Evolutionary conservation across 2,329 filamentous ascomycete genomes (phyloP).

Genomic region (Coniochaeta ligniaria): DNA sequence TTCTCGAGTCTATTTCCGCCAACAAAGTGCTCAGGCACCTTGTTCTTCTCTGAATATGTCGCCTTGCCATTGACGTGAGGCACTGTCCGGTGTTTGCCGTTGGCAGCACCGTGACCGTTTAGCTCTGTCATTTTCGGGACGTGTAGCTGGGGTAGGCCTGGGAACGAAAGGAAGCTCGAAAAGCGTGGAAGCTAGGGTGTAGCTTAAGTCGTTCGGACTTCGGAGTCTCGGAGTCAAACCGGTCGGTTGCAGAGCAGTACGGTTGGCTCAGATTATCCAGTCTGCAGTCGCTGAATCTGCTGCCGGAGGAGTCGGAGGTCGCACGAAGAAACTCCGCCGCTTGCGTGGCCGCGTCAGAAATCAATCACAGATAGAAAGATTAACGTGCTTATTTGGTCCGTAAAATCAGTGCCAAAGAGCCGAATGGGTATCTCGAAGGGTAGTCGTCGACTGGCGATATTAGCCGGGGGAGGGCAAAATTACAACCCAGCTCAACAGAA

Average conservation of each 20-base stretch:
- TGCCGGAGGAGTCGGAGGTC: not conserved
- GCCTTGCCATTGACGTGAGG: slow-evolving; percentile 49
- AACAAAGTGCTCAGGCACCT: slow-evolving; percentile 88
- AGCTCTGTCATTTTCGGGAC: slow-evolving; percentile 23
- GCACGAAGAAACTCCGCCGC: not conserved
- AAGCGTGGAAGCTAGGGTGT: not conserved
- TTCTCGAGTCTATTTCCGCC: slow-evolving; percentile 83
- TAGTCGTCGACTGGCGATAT: not conserved
- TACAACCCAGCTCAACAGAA: not conserved
- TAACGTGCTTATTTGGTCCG: not conserved
- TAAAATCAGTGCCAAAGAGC: not conserved
- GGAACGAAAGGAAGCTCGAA: not conserved
- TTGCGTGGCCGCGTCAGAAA: not conserved
- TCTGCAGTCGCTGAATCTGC: not conserved
- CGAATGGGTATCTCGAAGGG: slow-evolving; percentile 1
- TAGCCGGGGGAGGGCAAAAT: not conserved
- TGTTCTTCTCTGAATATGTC: slow-evolving; percentile 73
- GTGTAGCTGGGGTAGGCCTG: not conserved
- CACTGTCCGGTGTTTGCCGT: slow-evolving; percentile 33
- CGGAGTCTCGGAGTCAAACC: not conserved
- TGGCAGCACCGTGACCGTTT: slow-evolving; percentile 25
- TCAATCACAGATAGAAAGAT: not conserved
- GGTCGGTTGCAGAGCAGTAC: not conserved
- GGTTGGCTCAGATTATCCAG: no score
- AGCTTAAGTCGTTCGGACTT: not conserved